Evolutionary conservation across 352 stramenopile species (phyloP), one percentile per base, ranked within the genome.

Genomic region (Blastocystis sp.): DNA sequence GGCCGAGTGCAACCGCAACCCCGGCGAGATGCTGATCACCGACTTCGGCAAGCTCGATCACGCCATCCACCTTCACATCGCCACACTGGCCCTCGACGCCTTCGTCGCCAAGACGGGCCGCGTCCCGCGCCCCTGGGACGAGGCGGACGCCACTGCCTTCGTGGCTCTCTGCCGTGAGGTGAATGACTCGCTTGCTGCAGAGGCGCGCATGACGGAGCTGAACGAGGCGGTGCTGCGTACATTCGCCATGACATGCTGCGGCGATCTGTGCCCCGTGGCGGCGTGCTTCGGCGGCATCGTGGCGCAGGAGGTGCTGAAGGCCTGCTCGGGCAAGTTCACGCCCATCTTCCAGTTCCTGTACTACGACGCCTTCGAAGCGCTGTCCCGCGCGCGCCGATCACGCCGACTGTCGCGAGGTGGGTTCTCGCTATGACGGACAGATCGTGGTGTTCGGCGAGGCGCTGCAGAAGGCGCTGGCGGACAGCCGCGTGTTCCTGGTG

Each of bases 311-410:
- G 95, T 98, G 41, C 91, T 99, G 59, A 99, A 99, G 91, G 95
- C 96, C 10, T 98, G 96, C 91, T 97, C 93, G 84, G 96, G 95
- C 59, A 99, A 99, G 90, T 99, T 99, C 90, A 98, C 94, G 40
- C 97, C 97, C 21, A 97, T 99, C 76, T 93, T 96, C 77, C 96
- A 98, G 90, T 99, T 97, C 89, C 96, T 99, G 88, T 99, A 99
- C 92, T 98, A 98, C 88, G 97, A 99, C 90, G 95, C 95, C 1
- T 90, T 98, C 43, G 96, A 99, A 90, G 94, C 92, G 88, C 92
- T 99, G n/a, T 23, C 96, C 97, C 19, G 7, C 62, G 0, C 62
- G 41, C 0, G 59, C 52, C 5, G 69, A 28, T 1, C 82, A 90
- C 53, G 1, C 89, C 23, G 80, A 86, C 69, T 74, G 69, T 53